These are phyloP conservation scores for Ciborinia camelliae DNA, from an alignment of 2,329 filamentous ascomycete species.

Conservation along the genomic window DNA sequence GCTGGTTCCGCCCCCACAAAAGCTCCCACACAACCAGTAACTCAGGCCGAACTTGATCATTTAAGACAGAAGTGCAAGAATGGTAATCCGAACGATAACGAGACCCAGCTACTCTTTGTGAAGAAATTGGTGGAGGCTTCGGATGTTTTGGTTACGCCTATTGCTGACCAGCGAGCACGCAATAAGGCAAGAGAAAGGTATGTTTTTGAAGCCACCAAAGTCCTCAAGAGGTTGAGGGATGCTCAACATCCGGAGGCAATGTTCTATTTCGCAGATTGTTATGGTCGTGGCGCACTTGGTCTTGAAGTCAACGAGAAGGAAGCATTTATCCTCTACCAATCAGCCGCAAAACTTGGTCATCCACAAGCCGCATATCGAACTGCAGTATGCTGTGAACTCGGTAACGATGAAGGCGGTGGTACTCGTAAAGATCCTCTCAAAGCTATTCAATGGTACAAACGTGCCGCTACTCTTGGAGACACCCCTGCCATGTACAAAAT, in stretches of 20 bases:
- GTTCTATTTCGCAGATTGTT: slow-evolving; percentile 89
- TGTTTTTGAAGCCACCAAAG: slow-evolving; percentile 80
- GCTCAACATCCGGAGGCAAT: slow-evolving; percentile 78
- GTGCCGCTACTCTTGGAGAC: slow-evolving; percentile 85
- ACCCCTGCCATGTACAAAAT: slow-evolving; percentile 97
- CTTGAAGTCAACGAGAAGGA: slow-evolving; percentile 82
- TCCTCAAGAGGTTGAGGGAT: slow-evolving; percentile 80
- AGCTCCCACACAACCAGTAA: slow-evolving; percentile 51
- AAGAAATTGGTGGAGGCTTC: slow-evolving; percentile 86
- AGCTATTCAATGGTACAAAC: slow-evolving; percentile 97
- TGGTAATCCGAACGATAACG: slow-evolving; percentile 68
- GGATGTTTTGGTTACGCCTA: slow-evolving; percentile 62
- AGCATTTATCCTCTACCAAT: slow-evolving; percentile 90
- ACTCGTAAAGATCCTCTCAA: slow-evolving; percentile 88
- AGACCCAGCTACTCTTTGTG: slow-evolving; percentile 67
- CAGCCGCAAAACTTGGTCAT: slow-evolving; percentile 85
- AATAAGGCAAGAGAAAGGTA: slow-evolving; percentile 79
- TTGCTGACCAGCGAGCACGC: slow-evolving; percentile 67
- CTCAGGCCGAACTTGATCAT: slow-evolving; percentile 71
- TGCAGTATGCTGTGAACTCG: slow-evolving; percentile 95
- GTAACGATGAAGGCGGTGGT: slow-evolving; percentile 88
- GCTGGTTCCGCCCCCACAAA: slow-evolving; percentile 16
- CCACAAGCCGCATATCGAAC: slow-evolving; percentile 86
- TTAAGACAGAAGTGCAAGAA: slow-evolving; percentile 66
- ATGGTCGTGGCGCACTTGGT: slow-evolving; percentile 77